Evolutionary conservation across 805 yeast genomes (phyloP).

Genomic region (Pachysolen tannophilus): DNA sequence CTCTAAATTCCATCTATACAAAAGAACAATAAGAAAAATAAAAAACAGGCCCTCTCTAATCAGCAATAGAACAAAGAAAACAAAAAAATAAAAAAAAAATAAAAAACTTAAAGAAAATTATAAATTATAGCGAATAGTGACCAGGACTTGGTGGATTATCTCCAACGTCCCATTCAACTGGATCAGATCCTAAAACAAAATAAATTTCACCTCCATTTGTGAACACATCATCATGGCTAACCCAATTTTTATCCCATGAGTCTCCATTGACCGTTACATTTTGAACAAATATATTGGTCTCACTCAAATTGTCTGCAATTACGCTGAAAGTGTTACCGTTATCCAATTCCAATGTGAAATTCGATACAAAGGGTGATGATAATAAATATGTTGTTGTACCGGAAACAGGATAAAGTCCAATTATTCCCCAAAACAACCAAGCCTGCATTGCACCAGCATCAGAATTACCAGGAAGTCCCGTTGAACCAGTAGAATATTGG

Average conservation of each 20-base stretch:
- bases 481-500: conserved; percentile 18
- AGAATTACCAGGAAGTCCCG: conserved; percentile 29
- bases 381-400: conserved; percentile 27
- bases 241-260: conserved; percentile 21
- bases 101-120: conserved; percentile 7
- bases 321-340: conserved; percentile 13
- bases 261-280: conserved; percentile 23
- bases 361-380: conserved; percentile 22
- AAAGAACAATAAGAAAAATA: too few relatives aligned
- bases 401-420: conserved; percentile 28
- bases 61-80: conserved; percentile 8
- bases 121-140: neutral
- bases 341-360: conserved; percentile 18
- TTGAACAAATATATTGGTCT: conserved; percentile 20
- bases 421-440: conserved; percentile 25
- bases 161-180: conserved; percentile 13
- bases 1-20: too few relatives aligned
- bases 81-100: too few relatives aligned
- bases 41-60: neutral
- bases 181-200: conserved; percentile 11
- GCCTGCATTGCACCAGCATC: conserved; percentile 32
- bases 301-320: neutral
- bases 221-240: conserved; percentile 23
- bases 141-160: conserved; percentile 14
- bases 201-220: conserved; percentile 16